Evolutionary conservation across 2,329 filamentous ascomycete species (phyloP).

Genomic region (Aspergillus aculeatus): DNA sequence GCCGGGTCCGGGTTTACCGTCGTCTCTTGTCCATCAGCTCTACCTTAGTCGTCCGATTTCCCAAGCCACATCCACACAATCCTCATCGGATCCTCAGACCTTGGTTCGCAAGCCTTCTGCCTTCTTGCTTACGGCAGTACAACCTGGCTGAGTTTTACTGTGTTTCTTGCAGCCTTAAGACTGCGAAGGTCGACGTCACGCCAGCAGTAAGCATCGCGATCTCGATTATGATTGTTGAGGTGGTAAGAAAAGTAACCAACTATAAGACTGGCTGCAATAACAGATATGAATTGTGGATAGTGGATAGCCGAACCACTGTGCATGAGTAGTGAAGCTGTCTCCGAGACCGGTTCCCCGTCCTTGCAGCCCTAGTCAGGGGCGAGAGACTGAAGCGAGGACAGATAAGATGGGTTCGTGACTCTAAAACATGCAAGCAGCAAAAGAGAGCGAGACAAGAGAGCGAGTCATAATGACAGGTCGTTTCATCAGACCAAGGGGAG

Average conservation of each 20-base stretch:
- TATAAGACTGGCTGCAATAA: constrained; percentile 11
- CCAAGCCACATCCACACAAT: neutral
- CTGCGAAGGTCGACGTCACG: neutral
- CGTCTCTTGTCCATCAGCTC: constrained; percentile 8
- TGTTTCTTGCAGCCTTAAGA: neutral
- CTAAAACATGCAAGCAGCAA: neutral
- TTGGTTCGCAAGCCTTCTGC: neutral
- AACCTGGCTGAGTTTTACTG: too few species aligned
- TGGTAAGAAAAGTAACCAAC: neutral
- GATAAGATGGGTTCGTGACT: neutral
- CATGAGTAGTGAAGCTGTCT: neutral
- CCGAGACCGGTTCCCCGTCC: constrained; percentile 5
- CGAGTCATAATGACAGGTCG: constrained; percentile 18
- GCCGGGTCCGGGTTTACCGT: constrained; percentile 18
- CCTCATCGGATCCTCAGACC: neutral
- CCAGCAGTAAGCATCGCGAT: neutral
- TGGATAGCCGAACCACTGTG: constrained; percentile 1
- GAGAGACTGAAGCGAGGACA: neutral
- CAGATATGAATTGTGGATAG: constrained; percentile 2
- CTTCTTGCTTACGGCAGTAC: too few species aligned
- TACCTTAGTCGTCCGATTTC: neutral
- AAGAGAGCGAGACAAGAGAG: neutral
- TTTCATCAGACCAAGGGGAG: constrained; percentile 14
- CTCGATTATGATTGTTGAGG: neutral
- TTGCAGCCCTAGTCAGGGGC: constrained; percentile 18